These are phyloP conservation scores for Zoysia japonica DNA, from an alignment of 176 grass and related monocot species.

Conservation along the genomic window DNA sequence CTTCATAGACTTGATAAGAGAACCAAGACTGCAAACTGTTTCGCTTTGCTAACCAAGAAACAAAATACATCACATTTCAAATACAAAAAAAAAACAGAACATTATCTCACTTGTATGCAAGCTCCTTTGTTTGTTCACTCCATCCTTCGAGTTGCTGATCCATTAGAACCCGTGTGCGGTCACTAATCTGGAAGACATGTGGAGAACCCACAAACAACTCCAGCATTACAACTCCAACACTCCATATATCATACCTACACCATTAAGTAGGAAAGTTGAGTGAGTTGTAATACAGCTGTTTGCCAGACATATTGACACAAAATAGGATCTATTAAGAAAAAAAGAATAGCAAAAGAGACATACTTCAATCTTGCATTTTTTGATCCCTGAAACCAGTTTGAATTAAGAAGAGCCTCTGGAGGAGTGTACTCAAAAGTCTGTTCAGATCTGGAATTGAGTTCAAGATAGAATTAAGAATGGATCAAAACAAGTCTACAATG, in stretches of 20 bases:
- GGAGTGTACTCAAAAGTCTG: constrained; percentile 97
- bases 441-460: constrained; percentile 65
- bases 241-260: constrained; percentile 97
- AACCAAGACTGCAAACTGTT: constrained; percentile 12
- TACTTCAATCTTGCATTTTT: constrained; percentile 81
- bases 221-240: constrained; percentile 95
- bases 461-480: constrained; percentile 20
- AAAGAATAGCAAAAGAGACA: constrained; percentile 23
- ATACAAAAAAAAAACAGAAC: constrained; percentile 4
- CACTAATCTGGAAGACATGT: constrained; percentile 90
- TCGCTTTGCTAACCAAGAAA: constrained; percentile 18
- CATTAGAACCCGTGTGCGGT: constrained; percentile 71
- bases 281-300: constrained; percentile 29
- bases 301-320: constrained; percentile 10
- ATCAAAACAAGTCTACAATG: neutral
- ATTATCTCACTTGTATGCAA: constrained; percentile 89
- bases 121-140: constrained; percentile 88
- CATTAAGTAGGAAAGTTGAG: constrained; percentile 25
- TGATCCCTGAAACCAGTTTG: constrained; percentile 89
- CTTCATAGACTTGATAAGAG: constrained; percentile 25
- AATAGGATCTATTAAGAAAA: constrained; percentile 26
- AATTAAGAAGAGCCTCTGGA: constrained; percentile 87
- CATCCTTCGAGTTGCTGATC: constrained; percentile 86
- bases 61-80: constrained; percentile 31
- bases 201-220: constrained; percentile 94